These are phyloP conservation scores for Vaccinium macrocarpon DNA, from an alignment of 148 eudicot species.

Conservation along the genomic window DNA sequence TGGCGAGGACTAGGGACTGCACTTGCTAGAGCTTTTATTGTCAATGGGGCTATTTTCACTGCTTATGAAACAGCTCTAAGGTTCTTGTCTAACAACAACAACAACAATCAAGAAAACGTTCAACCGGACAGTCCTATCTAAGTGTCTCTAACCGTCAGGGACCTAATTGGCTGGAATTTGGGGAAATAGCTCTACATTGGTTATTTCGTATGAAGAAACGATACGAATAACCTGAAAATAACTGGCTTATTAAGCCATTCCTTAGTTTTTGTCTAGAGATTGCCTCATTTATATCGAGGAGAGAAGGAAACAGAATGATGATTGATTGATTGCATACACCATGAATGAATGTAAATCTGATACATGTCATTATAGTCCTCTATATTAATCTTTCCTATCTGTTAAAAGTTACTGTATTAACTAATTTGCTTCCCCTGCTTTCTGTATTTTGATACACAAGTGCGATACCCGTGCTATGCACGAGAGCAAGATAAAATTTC, in stretches of 20 bases:
- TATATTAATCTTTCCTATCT: not conserved
- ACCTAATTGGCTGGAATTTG: not conserved
- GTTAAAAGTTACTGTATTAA: not conserved
- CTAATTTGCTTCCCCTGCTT: not conserved
- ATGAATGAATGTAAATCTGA: not conserved
- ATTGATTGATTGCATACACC: not conserved
- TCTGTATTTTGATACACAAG: not conserved
- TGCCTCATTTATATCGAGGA: too few species aligned
- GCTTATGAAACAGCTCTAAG: slow-evolving; percentile 87
- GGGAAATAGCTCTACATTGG: not conserved
- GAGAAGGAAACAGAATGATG: not conserved
- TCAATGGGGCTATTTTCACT: slow-evolving; percentile 79
- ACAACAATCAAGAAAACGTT: slow-evolving; percentile 21
- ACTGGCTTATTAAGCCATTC: not conserved
- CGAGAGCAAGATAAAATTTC: too few species aligned
- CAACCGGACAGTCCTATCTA: slow-evolving; percentile 38
- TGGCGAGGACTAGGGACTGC: slow-evolving; percentile 86
- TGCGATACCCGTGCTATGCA: too few species aligned
- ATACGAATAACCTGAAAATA: not conserved
- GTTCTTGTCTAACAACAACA: slow-evolving; percentile 31
- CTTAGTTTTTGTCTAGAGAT: not conserved
- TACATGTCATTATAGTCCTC: not conserved
- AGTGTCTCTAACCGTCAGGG: not conserved
- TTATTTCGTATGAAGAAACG: not conserved
- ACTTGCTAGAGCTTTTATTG: slow-evolving; percentile 75